Base-by-base conservation (phyloP, 441 rosid genomes). In the Adansonia madagascariensis region DNA sequence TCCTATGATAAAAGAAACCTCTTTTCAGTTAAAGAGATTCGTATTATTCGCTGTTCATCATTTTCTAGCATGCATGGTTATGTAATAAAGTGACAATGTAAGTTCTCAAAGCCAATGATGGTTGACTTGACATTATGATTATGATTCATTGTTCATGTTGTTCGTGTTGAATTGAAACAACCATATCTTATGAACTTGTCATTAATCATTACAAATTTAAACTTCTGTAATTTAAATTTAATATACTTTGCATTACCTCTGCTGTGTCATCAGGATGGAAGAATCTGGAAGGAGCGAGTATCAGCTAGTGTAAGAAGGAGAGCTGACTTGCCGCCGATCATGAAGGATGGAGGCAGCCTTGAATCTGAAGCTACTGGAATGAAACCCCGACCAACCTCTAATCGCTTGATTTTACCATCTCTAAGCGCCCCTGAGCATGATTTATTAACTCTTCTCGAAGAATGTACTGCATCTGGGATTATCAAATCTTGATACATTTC, bases 371-470 rank as follows among this genome's bases (percentile, higher is more conserved):
- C 84, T 60, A 80, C 73, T 14, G 80, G 82, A 41, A 46, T 80
- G 24, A 84, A 77, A 14, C 88, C 88, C 6, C 84, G 87, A 9
- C 83, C 86, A 1, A 74, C 77, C 7, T 59, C 87, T n/a, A 91
- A 86, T 70, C 90, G 96, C 61, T 49, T 78, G 46, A 94, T 94
- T 74, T 82, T 92, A 77, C 98, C 98, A 35, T 94, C 98, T 17
- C 78, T 91, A 2, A 92, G 98, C 78, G 98, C 98, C 35, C 98
- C 97, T 17, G 98, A 94, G 76, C 94, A 94, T 82, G 83, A 91
- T 85, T 84, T 94, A 64, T 85, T 94, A 41, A 87, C 92, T 75
- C 90, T 94, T 41, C 91, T 94, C 0, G 97, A 94, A 80, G 97
- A 94, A 75, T 92, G 94, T 80, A 88, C 89, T 11, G 82, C 92